phyloP scores from a whole-genome alignment of 2,329 filamentous ascomycete genomes.

The Cercospora nicotianae region DNA sequence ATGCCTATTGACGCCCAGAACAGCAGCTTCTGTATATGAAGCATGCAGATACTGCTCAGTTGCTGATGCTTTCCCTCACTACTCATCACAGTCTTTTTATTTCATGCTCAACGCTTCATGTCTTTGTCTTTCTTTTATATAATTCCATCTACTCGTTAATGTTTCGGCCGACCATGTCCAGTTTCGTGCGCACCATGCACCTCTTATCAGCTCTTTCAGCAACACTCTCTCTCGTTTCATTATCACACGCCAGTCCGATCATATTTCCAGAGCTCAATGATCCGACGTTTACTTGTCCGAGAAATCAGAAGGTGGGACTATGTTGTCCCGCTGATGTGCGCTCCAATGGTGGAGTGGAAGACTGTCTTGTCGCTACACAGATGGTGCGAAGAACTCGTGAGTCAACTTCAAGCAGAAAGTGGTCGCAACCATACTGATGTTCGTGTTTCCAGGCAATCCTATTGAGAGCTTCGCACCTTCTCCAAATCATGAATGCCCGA shows the following conservation, averaged over 20 bases:
- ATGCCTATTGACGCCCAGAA: background rate
- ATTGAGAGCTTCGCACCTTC: background rate
- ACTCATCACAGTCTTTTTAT: background rate
- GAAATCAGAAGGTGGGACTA: background rate
- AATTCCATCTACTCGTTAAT: background rate
- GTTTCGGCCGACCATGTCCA: background rate
- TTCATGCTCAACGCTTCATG: slow-evolving; percentile 1
- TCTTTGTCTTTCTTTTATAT: background rate
- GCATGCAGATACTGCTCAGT: background rate
- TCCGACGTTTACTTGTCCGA: background rate
- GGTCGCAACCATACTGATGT: background rate
- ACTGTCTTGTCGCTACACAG: background rate
- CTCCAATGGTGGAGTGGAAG: background rate
- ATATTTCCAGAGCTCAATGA: background rate
- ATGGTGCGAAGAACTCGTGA: background rate
- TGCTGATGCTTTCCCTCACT: background rate
- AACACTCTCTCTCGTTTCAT: background rate
- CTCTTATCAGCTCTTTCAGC: background rate
- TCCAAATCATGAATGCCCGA: background rate
- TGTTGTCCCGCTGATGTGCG: background rate
- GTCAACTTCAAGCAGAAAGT: background rate
- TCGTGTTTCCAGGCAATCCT: background rate
- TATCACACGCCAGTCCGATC: background rate
- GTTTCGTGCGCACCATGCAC: background rate
- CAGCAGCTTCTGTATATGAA: background rate